Evolutionary conservation across 805 yeast genomes (phyloP).

Genomic region (Cyberlindnera samutprakarnensis): DNA sequence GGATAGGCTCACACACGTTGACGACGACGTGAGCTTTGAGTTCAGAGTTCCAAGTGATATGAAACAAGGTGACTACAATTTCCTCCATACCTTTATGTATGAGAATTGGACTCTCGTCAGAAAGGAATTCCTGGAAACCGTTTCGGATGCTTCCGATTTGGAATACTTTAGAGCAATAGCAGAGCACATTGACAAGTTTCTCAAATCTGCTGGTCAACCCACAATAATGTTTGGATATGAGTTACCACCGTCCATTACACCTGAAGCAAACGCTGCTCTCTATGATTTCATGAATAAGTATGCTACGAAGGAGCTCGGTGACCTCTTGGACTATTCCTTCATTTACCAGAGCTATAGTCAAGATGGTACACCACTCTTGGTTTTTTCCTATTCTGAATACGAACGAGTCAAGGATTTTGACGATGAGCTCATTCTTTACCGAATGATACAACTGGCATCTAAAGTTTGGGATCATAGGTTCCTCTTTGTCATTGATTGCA

Average conservation of each 20-base stretch:
- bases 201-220: slow-evolving; percentile 53
- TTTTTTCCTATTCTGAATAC: slow-evolving; percentile 39
- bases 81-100: slow-evolving; percentile 42
- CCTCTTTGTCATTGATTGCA: slow-evolving; percentile 59
- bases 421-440: slow-evolving; percentile 47
- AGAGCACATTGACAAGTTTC: slow-evolving; percentile 36
- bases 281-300: slow-evolving; percentile 71
- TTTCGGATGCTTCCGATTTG: slow-evolving; percentile 16
- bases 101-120: slow-evolving; percentile 38
- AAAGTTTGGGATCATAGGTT: slow-evolving; percentile 68
- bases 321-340: slow-evolving; percentile 35
- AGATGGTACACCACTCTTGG: slow-evolving; percentile 68
- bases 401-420: slow-evolving; percentile 27
- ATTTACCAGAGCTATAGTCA: slow-evolving; percentile 58
- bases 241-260: slow-evolving; percentile 45
- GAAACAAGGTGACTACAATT: slow-evolving; percentile 24
- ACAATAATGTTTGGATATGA: slow-evolving; percentile 46
- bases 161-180: slow-evolving; percentile 23
- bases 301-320: slow-evolving; percentile 44
- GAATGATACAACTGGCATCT: slow-evolving; percentile 55
- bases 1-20: slow-evolving; percentile 25
- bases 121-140: slow-evolving; percentile 14
- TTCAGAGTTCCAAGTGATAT: slow-evolving; percentile 15
- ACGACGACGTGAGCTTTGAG: slow-evolving; percentile 19
- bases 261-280: slow-evolving; percentile 42